A percentile compares a stretch with the other conserved stretches of the same genome.
Conservation (phyloP, 345 rosid genomes). For the Isatis tinctoria region DNA sequence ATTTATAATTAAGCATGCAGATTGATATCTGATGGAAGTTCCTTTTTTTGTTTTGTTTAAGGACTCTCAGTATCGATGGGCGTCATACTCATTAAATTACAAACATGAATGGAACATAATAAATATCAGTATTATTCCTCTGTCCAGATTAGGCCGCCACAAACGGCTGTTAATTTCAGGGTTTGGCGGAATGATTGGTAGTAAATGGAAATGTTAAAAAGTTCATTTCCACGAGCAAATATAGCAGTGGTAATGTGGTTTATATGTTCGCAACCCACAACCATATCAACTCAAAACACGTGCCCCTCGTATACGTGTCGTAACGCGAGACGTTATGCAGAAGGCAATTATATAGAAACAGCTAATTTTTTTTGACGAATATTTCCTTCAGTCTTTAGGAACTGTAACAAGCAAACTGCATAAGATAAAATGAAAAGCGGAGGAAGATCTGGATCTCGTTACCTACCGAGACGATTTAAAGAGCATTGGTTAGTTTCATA, state of each 20-base stretch:
- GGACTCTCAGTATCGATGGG: no score
- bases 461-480: background rate
- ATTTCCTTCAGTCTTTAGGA: background rate
- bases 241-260: background rate
- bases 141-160: background rate
- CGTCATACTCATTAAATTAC: background rate
- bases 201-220: background rate
- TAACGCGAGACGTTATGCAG: background rate
- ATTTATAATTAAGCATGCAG: background rate
- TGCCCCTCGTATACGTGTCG: background rate
- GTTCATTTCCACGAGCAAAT: background rate
- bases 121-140: background rate
- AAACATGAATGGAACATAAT: background rate
- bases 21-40: background rate
- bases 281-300: background rate
- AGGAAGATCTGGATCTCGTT: background rate
- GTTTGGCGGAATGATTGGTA: background rate
- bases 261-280: background rate
- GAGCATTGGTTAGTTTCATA: background rate
- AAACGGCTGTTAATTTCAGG: background rate
- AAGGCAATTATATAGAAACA: background rate
- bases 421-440: background rate
- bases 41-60: no score
- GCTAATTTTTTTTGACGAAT: background rate
- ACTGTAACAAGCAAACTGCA: background rate